A percentile compares a stretch with the other conserved stretches of the same genome.
phyloP scores from a whole-genome alignment of 2,329 filamentous ascomycete genomes.

The Pyrenochaeta sp. region DNA sequence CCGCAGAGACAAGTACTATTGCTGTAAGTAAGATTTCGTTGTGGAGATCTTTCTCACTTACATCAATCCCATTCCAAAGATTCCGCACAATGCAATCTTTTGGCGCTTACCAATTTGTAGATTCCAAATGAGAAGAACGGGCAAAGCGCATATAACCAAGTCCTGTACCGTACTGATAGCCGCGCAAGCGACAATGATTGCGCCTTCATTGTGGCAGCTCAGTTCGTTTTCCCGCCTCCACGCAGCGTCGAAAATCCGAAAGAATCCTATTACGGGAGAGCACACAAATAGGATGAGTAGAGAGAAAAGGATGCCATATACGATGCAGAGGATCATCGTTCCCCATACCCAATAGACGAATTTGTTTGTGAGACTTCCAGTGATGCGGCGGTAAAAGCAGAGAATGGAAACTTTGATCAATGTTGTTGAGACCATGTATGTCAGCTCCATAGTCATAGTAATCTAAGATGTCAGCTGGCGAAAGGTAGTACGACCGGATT shows the following conservation, averaged over 20 bases:
- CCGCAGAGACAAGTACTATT: conserved; percentile 43
- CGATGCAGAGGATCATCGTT: conserved; percentile 48
- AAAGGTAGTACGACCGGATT: too few species aligned
- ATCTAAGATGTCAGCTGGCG: too few species aligned
- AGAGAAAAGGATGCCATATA: conserved; percentile 50
- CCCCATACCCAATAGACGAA: conserved; percentile 49
- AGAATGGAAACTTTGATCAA: conserved; percentile 45
- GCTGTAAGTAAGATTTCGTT: background rate
- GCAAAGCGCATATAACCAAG: conserved; percentile 51
- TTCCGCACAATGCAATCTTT: conserved; percentile 54
- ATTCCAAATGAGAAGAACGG: conserved; percentile 55
- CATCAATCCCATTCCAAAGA: conserved; percentile 55
- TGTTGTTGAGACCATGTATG: conserved; percentile 37
- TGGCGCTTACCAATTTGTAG: conserved; percentile 53
- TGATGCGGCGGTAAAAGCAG: conserved; percentile 53
- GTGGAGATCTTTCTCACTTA: conserved; percentile 22
- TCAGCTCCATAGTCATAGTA: conserved; percentile 39
- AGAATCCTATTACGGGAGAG: conserved; percentile 51
- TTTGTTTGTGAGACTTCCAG: conserved; percentile 41
- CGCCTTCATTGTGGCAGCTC: conserved; percentile 49
- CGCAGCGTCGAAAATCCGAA: conserved; percentile 41
- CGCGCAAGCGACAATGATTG: conserved; percentile 49
- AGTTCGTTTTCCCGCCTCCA: conserved; percentile 44
- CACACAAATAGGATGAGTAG: conserved; percentile 48
- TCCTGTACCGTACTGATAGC: conserved; percentile 51